Evolutionary conservation across 2,329 filamentous ascomycete species (phyloP), one percentile per base, ranked within the genome.

Genomic region (Phyllosticta ampelicida): DNA sequence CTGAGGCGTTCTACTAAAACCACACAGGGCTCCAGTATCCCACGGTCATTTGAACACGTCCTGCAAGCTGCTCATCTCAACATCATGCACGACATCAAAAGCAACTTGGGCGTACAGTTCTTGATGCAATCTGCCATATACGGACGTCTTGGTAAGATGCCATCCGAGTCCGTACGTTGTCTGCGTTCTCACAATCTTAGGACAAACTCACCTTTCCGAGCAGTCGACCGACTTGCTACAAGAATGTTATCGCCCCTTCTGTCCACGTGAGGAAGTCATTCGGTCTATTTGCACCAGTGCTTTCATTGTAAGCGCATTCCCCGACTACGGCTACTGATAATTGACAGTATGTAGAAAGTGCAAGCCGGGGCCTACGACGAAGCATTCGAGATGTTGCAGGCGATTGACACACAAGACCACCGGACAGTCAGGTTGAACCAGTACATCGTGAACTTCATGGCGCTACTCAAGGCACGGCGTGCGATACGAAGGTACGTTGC

Each of bases 41-140:
- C 80, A 1, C 75, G 76, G 36, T 84, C 88, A 1, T 78, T 94
- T 55, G 90, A 96, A 68, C 82, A 86, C 63, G 81, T 96, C 61
- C 81, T 87, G n/a, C 86, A 90, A 66, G 87, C 89, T 62, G 89
- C 88, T 0, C 88, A 94, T 65, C 75, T 96, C 26, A 86, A 90
- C 61, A 78, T 91, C n/a, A 85, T 86, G 58, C 86, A 86, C 64
- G 85, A 88, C 62, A 80, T 94, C 67, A 82, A 81, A 64, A 83
- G 78, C 65, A 85, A 88, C 71, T 82, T 89, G 63, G 89, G 89
- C 0, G 80, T 86, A 0, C 85, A 91, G 63, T 79, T 90, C 60
- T 78, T 90, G 2, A 78, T 96, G 49, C 80, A 83, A 53, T 85
- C 87, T 28, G 80, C 88, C 0, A 70, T 94, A 1, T 95, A 88